phyloP scores from a whole-genome alignment of 129 eudicot species.

The Flaveria linearis region DNA sequence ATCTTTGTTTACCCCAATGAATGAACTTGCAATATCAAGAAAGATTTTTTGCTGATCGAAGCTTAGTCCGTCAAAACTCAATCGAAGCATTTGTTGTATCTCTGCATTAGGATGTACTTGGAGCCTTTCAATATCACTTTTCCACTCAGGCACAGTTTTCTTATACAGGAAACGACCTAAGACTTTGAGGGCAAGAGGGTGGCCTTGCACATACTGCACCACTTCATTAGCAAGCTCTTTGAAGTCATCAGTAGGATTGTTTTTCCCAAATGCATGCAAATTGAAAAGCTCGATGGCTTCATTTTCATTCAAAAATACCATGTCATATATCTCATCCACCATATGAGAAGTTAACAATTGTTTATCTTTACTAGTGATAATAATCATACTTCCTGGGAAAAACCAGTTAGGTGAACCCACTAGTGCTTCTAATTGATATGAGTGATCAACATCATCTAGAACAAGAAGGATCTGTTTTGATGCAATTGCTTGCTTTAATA shows the following conservation, averaged over 20 bases:
- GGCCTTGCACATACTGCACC: conserved; percentile 17
- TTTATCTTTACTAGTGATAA: conserved; percentile 24
- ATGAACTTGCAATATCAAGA: conserved; percentile 36
- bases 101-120: conserved; percentile 2
- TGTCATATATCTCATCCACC: conserved; percentile 8
- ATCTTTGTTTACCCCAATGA: conserved; percentile 13
- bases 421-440: too few relatives aligned
- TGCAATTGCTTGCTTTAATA: too few relatives aligned
- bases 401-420: too few relatives aligned
- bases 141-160: not conserved
- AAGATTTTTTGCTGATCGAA: conserved; percentile 22
- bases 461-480: too few relatives aligned
- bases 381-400: not conserved
- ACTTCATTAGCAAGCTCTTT: not conserved
- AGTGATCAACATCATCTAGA: too few relatives aligned
- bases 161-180: not conserved
- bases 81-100: not conserved
- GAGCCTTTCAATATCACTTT: conserved; percentile 7
- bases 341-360: conserved; percentile 18
- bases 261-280: conserved; percentile 10
- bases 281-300: conserved; percentile 14
- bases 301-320: not conserved
- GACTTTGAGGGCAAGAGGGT: conserved; percentile 29
- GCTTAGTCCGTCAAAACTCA: conserved; percentile 21
- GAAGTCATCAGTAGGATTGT: not conserved